Evolutionary conservation across 169 alveolate genomes (phyloP).

Genomic region (Amoebophrya sp.): DNA sequence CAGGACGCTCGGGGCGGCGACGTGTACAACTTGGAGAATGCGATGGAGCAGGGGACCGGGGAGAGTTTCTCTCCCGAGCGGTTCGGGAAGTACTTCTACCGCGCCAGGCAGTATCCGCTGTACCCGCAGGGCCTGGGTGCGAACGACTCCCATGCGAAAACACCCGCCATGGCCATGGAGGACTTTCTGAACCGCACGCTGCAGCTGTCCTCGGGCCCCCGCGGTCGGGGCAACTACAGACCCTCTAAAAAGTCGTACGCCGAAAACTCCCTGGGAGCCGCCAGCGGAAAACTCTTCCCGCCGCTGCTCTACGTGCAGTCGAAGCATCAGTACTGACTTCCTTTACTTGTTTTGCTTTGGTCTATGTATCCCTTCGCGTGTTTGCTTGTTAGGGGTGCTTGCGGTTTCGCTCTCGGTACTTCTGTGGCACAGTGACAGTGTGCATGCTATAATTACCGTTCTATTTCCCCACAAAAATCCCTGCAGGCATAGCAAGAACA

Average conservation of each 20-base stretch:
- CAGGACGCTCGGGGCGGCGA: not conserved
- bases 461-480: no score
- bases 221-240: not conserved
- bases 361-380: no score
- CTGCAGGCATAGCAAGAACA: no score
- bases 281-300: not conserved
- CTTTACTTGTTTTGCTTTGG: not conserved
- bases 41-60: not conserved
- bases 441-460: no score
- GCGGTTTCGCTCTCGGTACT: no score
- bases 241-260: not conserved
- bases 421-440: no score
- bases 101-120: not conserved
- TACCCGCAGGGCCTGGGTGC: not conserved
- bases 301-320: not conserved
- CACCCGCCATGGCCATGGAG: not conserved
- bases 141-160: no score
- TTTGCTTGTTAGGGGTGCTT: no score
- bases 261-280: not conserved
- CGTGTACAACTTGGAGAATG: not conserved
- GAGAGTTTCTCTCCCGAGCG: not conserved
- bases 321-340: not conserved
- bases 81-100: not conserved
- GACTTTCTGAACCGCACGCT: not conserved
- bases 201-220: not conserved